A percentile compares a stretch with the other conserved stretches of the same genome.
These are phyloP conservation scores for Zoysia pacifica DNA, from an alignment of 176 grass and related monocot species.

Conservation along the genomic window DNA sequence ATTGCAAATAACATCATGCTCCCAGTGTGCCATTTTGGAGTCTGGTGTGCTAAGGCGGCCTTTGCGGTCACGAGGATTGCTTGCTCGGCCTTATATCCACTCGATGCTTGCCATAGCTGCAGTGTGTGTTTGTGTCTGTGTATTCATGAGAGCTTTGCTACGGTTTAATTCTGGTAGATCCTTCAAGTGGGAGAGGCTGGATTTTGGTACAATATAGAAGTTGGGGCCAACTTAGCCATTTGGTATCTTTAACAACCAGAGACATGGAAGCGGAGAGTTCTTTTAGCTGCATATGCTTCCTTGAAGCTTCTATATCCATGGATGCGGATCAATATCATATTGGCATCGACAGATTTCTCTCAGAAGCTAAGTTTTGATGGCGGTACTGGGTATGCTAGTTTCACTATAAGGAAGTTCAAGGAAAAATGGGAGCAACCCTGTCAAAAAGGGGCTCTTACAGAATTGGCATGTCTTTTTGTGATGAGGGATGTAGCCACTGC, in stretches of 20 bases:
- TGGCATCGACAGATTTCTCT: slow-evolving; percentile 24
- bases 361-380: background rate
- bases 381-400: background rate
- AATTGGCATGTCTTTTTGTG: slow-evolving; percentile 13
- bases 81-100: slow-evolving; percentile 76
- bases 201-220: slow-evolving; percentile 58
- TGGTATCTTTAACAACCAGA: slow-evolving; percentile 30
- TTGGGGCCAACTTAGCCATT: background rate
- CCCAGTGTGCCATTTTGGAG: slow-evolving; percentile 65
- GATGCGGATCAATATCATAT: slow-evolving; percentile 16
- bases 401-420: background rate
- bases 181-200: slow-evolving; percentile 87
- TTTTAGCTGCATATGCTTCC: slow-evolving; percentile 17
- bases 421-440: slow-evolving; percentile 11
- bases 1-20: slow-evolving; percentile 65
- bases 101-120: slow-evolving; percentile 96
- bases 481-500: background rate
- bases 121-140: slow-evolving; percentile 94
- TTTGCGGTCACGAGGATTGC: slow-evolving; percentile 60
- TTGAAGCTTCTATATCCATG: slow-evolving; percentile 28
- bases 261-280: slow-evolving; percentile 16
- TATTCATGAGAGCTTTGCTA: slow-evolving; percentile 72
- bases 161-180: slow-evolving; percentile 65
- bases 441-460: slow-evolving; percentile 33
- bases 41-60: slow-evolving; percentile 44